Percentiles rank a stretch among this genome's conserved stretches.
Conservation (phyloP, 2,329 filamentous ascomycete species). For the Fusarium pseudoanthophilum region DNA sequence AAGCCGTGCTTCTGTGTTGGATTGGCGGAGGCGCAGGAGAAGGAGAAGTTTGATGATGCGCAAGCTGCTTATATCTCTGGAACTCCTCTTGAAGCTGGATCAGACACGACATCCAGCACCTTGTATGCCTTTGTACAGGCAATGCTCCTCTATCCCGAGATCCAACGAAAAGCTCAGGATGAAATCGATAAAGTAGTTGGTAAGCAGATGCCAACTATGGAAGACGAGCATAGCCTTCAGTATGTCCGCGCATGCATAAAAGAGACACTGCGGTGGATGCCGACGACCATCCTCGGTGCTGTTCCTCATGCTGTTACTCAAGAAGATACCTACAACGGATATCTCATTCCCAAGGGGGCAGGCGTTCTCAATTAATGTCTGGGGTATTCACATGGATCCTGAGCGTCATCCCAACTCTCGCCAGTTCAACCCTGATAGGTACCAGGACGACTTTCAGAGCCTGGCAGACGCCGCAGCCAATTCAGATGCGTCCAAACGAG, state of each 20-base stretch:
- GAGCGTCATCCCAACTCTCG: slow-evolving; percentile 66
- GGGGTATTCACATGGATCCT: slow-evolving; percentile 68
- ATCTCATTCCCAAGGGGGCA: slow-evolving; percentile 45
- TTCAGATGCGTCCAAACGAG: slow-evolving; percentile 2
- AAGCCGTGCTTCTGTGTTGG: slow-evolving; percentile 22
- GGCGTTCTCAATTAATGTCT: slow-evolving; percentile 40
- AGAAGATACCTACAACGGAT: slow-evolving; percentile 39
- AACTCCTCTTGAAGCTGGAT: slow-evolving; percentile 44
- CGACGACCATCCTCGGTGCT: slow-evolving; percentile 44
- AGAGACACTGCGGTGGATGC: slow-evolving; percentile 48
- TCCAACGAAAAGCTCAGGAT: slow-evolving; percentile 54
- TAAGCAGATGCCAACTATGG: slow-evolving; percentile 53
- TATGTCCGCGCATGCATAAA: slow-evolving; percentile 53
- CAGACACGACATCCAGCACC: slow-evolving; percentile 47
- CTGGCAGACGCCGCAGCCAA: slow-evolving; percentile 23
- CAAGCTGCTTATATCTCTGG: slow-evolving; percentile 19
- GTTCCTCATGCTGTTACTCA: slow-evolving; percentile 53
- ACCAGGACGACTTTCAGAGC: slow-evolving; percentile 9
- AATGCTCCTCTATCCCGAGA: slow-evolving; percentile 56
- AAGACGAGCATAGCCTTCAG: slow-evolving; percentile 56
- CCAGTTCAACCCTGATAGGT: slow-evolving; percentile 50
- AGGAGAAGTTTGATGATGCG: background rate
- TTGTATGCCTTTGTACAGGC: slow-evolving; percentile 55
- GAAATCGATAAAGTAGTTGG: slow-evolving; percentile 59
- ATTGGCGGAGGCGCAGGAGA: slow-evolving; percentile 4